Evolutionary conservation across 1,284 basidiomycete genomes (phyloP).

Genomic region (Coriolopsis trogii): DNA sequence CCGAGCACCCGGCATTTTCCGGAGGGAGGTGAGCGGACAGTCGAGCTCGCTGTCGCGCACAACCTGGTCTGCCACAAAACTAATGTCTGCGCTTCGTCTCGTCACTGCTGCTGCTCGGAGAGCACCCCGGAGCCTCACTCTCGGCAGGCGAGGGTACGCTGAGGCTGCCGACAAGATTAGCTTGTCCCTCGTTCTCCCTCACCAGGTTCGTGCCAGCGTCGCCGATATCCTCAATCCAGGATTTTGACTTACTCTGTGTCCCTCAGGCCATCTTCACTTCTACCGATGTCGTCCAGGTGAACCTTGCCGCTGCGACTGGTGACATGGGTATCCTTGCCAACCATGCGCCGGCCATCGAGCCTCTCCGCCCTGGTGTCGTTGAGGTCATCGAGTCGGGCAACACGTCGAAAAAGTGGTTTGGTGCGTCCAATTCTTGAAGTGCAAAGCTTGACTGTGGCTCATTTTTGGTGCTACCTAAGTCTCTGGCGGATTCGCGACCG

Average conservation of each 20-base stretch:
- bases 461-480: constrained; percentile 51
- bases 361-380: constrained; percentile 89
- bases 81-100: constrained; percentile 78
- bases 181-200: constrained; percentile 89
- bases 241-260: constrained; percentile 9
- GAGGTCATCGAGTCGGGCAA: constrained; percentile 87
- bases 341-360: constrained; percentile 93
- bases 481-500: constrained; percentile 96
- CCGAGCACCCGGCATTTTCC: constrained; percentile 21
- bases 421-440: constrained; percentile 56
- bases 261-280: constrained; percentile 84
- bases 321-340: constrained; percentile 99
- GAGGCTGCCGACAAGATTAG: constrained; percentile 86
- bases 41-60: constrained; percentile 27
- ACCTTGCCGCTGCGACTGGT: constrained; percentile 90
- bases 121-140: constrained; percentile 51
- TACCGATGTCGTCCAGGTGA: constrained; percentile 90
- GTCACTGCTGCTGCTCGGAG: constrained; percentile 65
- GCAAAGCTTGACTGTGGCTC: background rate
- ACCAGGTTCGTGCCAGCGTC: constrained; percentile 70
- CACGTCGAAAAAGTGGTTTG: constrained; percentile 92
- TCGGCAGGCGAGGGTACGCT: constrained; percentile 83
- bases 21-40: constrained; percentile 19
- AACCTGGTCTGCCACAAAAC: constrained; percentile 23
- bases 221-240: background rate